phyloP scores from a whole-genome alignment of 768 basidiomycete genomes.

The Boletus rubroflammeus region DNA sequence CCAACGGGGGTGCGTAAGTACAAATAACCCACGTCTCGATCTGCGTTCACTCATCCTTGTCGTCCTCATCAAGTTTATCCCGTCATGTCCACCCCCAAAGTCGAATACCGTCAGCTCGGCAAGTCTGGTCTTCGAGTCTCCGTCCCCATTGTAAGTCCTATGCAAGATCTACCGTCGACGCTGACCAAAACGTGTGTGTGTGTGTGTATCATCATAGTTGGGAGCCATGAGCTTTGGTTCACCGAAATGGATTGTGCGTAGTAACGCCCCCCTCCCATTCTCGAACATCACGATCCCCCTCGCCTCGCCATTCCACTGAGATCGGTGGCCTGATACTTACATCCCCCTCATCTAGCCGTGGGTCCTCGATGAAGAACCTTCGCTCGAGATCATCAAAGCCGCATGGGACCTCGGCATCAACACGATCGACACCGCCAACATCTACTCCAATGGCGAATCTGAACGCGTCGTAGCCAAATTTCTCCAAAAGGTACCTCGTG shows the following conservation, averaged over 20 bases:
- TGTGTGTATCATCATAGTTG: constrained; percentile 14
- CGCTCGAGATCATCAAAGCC: constrained; percentile 33
- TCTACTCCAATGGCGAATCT: constrained; percentile 36
- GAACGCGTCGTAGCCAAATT: constrained; percentile 38
- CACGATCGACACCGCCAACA: constrained; percentile 40
- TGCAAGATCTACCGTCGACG: not conserved
- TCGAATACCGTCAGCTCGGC: constrained; percentile 31
- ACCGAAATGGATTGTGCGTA: not conserved
- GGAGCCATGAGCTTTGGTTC: constrained; percentile 15
- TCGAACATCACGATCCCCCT: not conserved
- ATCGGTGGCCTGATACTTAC: not conserved
- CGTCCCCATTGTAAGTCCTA: constrained; percentile 30
- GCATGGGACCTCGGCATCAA: constrained; percentile 41
- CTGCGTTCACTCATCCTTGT: not conserved
- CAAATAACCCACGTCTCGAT: not conserved
- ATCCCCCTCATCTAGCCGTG: constrained; percentile 12
- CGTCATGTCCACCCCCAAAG: constrained; percentile 14
- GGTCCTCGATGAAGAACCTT: constrained; percentile 29
- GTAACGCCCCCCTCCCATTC: not conserved
- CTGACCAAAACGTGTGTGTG: no score
- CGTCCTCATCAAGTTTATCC: not conserved
- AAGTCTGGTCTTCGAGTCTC: constrained; percentile 33
- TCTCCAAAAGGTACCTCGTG: constrained; percentile 30
- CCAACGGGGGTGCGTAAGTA: not conserved
- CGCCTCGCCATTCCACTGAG: not conserved